A percentile compares a stretch with the other conserved stretches of the same genome.
These are phyloP conservation scores for Leishmania lainsoni DNA, from an alignment of 208 protist genomes.

Conservation along the genomic window DNA sequence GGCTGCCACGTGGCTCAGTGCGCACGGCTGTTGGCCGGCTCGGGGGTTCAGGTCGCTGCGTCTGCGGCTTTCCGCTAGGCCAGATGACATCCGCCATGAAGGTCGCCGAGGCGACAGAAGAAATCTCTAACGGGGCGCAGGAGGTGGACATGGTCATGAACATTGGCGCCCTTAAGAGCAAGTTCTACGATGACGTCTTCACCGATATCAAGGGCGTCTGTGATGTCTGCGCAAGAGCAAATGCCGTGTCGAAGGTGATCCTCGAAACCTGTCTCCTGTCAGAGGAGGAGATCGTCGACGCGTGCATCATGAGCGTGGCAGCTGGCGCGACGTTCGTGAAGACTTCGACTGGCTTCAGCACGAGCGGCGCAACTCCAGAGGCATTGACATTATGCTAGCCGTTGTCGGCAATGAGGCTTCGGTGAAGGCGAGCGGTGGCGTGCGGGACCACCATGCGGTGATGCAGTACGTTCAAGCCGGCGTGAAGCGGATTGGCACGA, in stretches of 20 bases:
- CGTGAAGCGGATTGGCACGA: conserved; percentile 93
- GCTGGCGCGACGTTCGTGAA: conserved; percentile 94
- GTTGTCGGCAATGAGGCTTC: conserved; percentile 75
- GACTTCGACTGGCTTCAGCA: conserved; percentile 95
- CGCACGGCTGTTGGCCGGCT: conserved; percentile 42
- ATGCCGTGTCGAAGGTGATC: conserved; percentile 89
- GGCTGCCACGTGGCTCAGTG: conserved; percentile 67
- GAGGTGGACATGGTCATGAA: conserved; percentile 97
- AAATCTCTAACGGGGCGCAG: conserved; percentile 71
- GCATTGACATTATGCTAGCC: conserved; percentile 90
- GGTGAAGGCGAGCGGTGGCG: conserved; percentile 93
- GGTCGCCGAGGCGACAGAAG: conserved; percentile 73
- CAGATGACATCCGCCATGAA: conserved; percentile 84
- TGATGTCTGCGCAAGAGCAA: conserved; percentile 31
- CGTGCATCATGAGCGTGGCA: conserved; percentile 77
- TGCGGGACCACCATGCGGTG: conserved; percentile 75
- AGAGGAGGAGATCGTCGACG: conserved; percentile 92
- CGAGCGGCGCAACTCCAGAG: conserved; percentile 86
- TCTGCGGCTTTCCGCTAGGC: conserved; percentile 94
- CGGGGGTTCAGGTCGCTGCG: conserved; percentile 63
- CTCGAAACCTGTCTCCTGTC: conserved; percentile 93
- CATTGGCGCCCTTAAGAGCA: conserved; percentile 86
- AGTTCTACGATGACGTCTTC: conserved; percentile 83
- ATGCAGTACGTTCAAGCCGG: conserved; percentile 84
- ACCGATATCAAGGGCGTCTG: conserved; percentile 86